These are phyloP conservation scores for Colletotrichum spaethianum DNA, from an alignment of 2,329 filamentous ascomycete species.

Conservation along the genomic window DNA sequence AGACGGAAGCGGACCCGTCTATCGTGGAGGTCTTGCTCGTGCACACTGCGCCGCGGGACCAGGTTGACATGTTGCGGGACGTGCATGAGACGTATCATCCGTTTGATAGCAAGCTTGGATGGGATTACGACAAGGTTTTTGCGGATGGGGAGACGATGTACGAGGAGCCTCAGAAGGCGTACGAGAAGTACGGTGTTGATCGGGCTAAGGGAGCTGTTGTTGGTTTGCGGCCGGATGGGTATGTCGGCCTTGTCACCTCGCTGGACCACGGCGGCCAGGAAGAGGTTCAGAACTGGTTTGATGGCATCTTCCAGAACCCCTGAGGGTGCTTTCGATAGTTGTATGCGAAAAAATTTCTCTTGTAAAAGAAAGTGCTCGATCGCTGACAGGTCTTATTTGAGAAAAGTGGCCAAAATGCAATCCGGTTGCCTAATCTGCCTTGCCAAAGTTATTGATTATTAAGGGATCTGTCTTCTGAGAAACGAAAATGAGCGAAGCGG, in stretches of 20 bases:
- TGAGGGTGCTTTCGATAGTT: not conserved
- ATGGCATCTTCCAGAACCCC: conserved; percentile 11
- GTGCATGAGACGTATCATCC: conserved; percentile 54
- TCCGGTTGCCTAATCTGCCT: too few species aligned
- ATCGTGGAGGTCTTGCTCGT: conserved; percentile 69
- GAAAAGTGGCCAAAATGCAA: not conserved
- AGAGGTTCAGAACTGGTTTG: conserved; percentile 33
- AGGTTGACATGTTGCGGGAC: conserved; percentile 63
- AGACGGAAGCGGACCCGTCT: conserved; percentile 51
- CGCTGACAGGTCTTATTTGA: not conserved
- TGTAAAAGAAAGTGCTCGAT: too few species aligned
- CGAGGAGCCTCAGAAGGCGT: conserved; percentile 64
- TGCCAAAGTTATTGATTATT: too few species aligned
- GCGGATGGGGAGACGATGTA: conserved; percentile 68
- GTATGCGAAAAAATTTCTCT: not conserved
- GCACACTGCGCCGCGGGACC: conserved; percentile 68
- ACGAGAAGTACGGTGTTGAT: conserved; percentile 73
- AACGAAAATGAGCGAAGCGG: not conserved
- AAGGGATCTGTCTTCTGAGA: not conserved
- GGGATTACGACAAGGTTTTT: conserved; percentile 71
- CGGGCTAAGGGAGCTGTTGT: conserved; percentile 21
- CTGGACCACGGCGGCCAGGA: conserved; percentile 7
- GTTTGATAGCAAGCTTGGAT: conserved; percentile 55
- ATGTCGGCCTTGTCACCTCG: conserved; percentile 31
- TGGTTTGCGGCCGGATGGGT: conserved; percentile 33